Base-by-base conservation (phyloP, 192 early-diverging fungal genomes). In the Phlyctochytrium bullatum region DNA sequence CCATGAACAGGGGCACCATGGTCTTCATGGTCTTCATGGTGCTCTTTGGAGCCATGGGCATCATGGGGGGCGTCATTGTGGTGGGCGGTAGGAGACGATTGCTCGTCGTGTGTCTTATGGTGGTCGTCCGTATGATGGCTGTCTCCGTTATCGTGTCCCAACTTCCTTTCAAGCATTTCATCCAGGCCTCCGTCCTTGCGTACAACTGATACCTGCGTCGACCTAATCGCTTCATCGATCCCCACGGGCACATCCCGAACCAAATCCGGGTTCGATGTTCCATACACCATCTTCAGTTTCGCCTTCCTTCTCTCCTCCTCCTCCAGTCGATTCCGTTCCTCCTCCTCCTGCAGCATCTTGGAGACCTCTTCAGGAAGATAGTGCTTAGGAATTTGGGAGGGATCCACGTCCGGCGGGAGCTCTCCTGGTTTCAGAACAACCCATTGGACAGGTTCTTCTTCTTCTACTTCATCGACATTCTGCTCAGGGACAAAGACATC, bases 391-490 rank as follows among this genome's bases (percentile, higher is more conserved):
- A 57, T 28, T 6, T 10, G 12, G 12, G 10, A 10, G 6, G 54
- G 54, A 6, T 28, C 27, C 12, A 57, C 54, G 27, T 57, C 54
- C 54, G 54, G 14, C 27, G 54, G 54, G 6, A 57, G 12, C 27
- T 57, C 54, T 6, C 54, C 54, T 28, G 54, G 54, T 28, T 10
- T 25, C 54, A 57, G 54, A 6, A 57, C 27, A 14, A 57, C 54
- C 54, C 54, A 57, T 25, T 57, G 20, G 12, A 10, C 6, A 6
- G 54, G 54, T 28, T 14, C 54, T 28, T 14, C 54, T 20, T 10
- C 14, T 10, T 14, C 54, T 10, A 10, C 27, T 6, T 57, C 54
- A 25, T 25, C 54, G 54, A 57, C 4, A 10, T 25, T 25, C 27
- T 57, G 54, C n/a, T n/a, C n/a, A n/a, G n/a, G n/a, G 14, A 57